Evolutionary conservation across 495 filamentous ascomycete genomes (phyloP), one percentile per base, ranked within the genome.

Genomic region (Penicillium fimorum): DNA sequence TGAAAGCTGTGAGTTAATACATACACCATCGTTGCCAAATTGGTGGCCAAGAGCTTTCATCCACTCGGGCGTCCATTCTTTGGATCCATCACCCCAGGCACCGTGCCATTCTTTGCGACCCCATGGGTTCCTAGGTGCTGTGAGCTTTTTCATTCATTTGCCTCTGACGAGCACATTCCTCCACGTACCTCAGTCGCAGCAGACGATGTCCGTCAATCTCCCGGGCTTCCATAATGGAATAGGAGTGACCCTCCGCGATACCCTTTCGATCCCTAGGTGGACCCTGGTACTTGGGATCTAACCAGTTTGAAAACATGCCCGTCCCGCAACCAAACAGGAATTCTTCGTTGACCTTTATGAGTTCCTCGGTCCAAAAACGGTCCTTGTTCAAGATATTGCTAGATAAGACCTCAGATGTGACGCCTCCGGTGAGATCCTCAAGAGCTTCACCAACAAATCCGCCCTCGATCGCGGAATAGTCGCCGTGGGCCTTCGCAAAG

Each of bases 401-500:
- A 0, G 91, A 84, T 35, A 89, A 83, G 7, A 96, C 68, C 63
- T 91, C 87, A 0, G 86, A 87, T 0, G 92, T 95, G 12, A 96
- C 90, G 5, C 93, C 93, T 10, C 93, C 93, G 3, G 92, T 96
- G 18, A 97, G 76, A 70, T 97, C 93, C 70, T 97, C 93, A 46
- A 97, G 86, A 2, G 87, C 93, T 67, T 97, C 93, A 15, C 85
- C 90, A 18, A 88, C 87, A 66, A 85, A 92, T 2, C 92, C 92
- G 18, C 91, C 91, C 57, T 93, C 87, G 46, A 96, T 91, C 1
- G 91, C 80, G 11, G 82, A 79, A 63, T 87, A 96, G 67, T 94
- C 90, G 4, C 91, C 91, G 62, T 97, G 93, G 11, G 91, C 92
- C 69, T 97, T 97, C 44, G 93, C 93, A 71, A 94, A 97, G 0